These are phyloP conservation scores for Pinus tabuliformis DNA, from an alignment of 75 land plant genomes.

Conservation along the genomic window DNA sequence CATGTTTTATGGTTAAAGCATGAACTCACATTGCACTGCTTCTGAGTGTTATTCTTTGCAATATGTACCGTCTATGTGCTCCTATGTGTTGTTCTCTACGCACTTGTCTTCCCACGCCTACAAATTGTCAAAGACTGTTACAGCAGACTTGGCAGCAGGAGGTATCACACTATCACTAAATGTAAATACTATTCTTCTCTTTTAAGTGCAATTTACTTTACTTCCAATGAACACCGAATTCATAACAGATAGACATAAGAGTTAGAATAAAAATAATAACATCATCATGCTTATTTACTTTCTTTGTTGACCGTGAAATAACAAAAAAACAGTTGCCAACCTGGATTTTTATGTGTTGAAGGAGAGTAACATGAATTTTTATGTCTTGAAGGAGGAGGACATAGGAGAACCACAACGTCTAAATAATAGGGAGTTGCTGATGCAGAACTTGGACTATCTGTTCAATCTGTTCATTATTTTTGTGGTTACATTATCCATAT, in stretches of 20 bases:
- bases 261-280: too few species aligned
- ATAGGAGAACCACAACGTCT: constrained; percentile 17
- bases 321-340: background rate
- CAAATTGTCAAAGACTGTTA: constrained; percentile 36
- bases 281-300: background rate
- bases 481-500: constrained; percentile 36
- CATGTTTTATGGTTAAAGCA: too few species aligned
- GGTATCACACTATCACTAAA: constrained; percentile 10
- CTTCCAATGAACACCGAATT: background rate
- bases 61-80: constrained; percentile 36
- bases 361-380: too few species aligned
- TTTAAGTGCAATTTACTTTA: background rate
- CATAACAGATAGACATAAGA: background rate
- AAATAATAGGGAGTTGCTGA: constrained; percentile 19
- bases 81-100: constrained; percentile 35
- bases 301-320: background rate
- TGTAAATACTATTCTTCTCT: background rate
- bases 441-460: constrained; percentile 33
- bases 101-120: constrained; percentile 42
- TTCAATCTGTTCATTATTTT: constrained; percentile 29
- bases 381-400: constrained; percentile 17
- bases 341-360: background rate
- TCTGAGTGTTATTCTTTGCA: constrained; percentile 46
- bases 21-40: background rate
- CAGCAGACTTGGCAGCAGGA: constrained; percentile 44